phyloP scores from a whole-genome alignment of 768 basidiomycete genomes.

The Phylloporus sp. region DNA sequence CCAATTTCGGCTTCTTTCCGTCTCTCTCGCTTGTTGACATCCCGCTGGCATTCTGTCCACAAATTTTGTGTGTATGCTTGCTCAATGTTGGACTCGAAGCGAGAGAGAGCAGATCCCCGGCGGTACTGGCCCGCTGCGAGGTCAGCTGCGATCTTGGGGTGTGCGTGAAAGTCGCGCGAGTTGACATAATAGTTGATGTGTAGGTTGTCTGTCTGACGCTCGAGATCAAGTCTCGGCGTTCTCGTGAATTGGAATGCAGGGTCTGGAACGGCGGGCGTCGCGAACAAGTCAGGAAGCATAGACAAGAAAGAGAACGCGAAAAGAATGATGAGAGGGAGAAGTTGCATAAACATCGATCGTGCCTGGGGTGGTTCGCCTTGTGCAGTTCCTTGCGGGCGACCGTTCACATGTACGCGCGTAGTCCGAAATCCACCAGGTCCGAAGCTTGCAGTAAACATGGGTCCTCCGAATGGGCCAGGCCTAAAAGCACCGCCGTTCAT shows the following conservation, averaged over 20 bases:
- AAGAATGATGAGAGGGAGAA: constrained; percentile 80
- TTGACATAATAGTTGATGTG: constrained; percentile 86
- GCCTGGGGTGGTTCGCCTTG: constrained; percentile 40
- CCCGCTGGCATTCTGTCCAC: constrained; percentile 68
- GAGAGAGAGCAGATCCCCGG: constrained; percentile 36
- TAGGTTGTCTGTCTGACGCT: constrained; percentile 65
- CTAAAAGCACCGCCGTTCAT: constrained; percentile 48
- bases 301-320: constrained; percentile 83
- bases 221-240: constrained; percentile 59
- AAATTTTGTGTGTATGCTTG: constrained; percentile 66
- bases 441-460: constrained; percentile 76
- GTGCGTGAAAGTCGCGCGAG: constrained; percentile 65
- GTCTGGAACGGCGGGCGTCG: constrained; percentile 65
- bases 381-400: constrained; percentile 31
- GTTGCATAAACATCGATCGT: constrained; percentile 66
- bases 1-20: constrained; percentile 76
- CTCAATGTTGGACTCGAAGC: constrained; percentile 79
- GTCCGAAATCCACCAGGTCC: constrained; percentile 82
- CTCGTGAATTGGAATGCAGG: constrained; percentile 72
- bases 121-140: constrained; percentile 44
- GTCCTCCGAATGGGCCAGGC: constrained; percentile 42
- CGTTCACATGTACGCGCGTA: constrained; percentile 48
- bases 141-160: constrained; percentile 72
- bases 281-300: constrained; percentile 72
- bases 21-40: constrained; percentile 63